A percentile compares a stretch with the other conserved stretches of the same genome.
Conservation (phyloP, 768 basidiomycete genomes). For the Rubroboletus pulcherrimus region DNA sequence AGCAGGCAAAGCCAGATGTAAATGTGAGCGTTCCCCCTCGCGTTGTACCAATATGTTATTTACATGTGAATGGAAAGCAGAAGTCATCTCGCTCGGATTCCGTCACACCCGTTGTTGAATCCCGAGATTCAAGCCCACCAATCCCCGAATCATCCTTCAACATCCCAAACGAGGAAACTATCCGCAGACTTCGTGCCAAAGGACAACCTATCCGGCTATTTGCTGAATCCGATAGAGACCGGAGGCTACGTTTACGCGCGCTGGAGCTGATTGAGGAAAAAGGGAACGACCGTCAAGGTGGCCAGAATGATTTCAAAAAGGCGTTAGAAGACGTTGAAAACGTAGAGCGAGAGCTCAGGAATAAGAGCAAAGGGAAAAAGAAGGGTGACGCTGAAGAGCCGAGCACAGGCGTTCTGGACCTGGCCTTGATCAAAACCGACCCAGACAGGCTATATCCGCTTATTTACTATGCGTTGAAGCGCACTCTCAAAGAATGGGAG, state of each 20-base stretch:
- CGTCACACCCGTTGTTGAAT: constrained; percentile 35
- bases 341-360: constrained; percentile 61
- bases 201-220: constrained; percentile 95
- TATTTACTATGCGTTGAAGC: constrained; percentile 94
- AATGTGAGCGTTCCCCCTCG: constrained; percentile 42
- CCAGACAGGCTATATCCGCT: constrained; percentile 95
- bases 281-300: constrained; percentile 71
- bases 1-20: constrained; percentile 25
- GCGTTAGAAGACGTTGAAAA: constrained; percentile 85
- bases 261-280: constrained; percentile 94
- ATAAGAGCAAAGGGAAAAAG: constrained; percentile 55
- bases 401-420: constrained; percentile 62
- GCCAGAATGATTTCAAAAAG: constrained; percentile 94
- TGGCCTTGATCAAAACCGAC: constrained; percentile 80
- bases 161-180: constrained; percentile 89
- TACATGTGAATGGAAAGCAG: constrained; percentile 48
- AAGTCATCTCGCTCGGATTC: constrained; percentile 36
- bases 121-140: constrained; percentile 39
- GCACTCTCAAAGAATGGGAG: constrained; percentile 93
- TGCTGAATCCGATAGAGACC: constrained; percentile 92
- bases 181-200: constrained; percentile 83
- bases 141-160: constrained; percentile 57
- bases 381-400: constrained; percentile 54
- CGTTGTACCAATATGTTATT: constrained; percentile 21
- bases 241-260: constrained; percentile 83